Evolutionary conservation across 73 alveolate species (phyloP).

Genomic region (Symbiodinium natans): DNA sequence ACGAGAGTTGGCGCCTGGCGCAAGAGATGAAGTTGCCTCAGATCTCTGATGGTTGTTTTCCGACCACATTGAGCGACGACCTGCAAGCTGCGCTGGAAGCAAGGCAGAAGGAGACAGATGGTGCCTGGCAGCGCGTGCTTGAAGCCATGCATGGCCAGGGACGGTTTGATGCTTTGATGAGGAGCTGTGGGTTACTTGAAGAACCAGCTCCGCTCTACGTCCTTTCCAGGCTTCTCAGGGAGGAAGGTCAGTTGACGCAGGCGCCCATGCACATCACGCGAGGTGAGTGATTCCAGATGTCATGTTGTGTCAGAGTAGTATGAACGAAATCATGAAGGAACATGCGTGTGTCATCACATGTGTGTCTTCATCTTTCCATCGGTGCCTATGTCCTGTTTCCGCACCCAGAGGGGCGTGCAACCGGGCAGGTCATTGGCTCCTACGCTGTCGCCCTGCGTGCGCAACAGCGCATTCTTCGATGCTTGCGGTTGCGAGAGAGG

Average conservation of each 20-base stretch:
- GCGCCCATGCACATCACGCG: too few species aligned
- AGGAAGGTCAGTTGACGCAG: too few species aligned
- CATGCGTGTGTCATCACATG: not conserved
- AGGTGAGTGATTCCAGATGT: too few species aligned
- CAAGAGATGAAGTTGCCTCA: not conserved
- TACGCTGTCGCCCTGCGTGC: not conserved
- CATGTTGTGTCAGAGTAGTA: too few species aligned
- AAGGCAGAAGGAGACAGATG: not conserved
- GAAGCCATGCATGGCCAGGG: not conserved
- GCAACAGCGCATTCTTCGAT: not conserved
- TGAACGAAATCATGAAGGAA: too few species aligned
- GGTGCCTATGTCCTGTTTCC: not conserved
- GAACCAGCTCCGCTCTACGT: not conserved
- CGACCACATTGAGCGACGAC: not conserved
- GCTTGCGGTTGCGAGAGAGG: constrained; percentile 4
- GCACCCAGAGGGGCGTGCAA: not conserved
- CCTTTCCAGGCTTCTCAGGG: not conserved
- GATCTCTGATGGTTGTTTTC: not conserved
- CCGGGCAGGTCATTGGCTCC: not conserved
- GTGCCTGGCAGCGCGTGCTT: not conserved
- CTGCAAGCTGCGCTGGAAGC: not conserved
- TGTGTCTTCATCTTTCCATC: too few species aligned
- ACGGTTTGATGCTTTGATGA: constrained; percentile 1
- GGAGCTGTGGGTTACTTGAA: not conserved
- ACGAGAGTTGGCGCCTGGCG: not conserved